A percentile compares a stretch with the other conserved stretches of the same genome.
Evolutionary conservation across 2,329 filamentous ascomycete genomes (phyloP).

Genomic region (Hortaea werneckii): DNA sequence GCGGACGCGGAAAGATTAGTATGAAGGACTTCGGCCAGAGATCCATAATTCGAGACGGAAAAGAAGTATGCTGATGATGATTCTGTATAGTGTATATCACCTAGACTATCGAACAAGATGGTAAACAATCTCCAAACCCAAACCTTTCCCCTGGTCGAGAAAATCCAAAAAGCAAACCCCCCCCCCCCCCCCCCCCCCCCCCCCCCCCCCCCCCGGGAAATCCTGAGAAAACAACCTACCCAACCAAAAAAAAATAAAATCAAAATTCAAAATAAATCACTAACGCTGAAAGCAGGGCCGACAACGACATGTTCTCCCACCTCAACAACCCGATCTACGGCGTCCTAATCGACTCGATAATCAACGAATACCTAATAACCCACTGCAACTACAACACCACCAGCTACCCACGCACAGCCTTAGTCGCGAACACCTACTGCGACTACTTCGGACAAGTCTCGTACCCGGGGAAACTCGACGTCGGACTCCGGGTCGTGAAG

Average conservation of each 20-base stretch:
- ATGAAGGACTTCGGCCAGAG: too few relatives aligned
- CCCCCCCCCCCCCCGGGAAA: too few relatives aligned
- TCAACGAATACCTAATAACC: constrained; percentile 79
- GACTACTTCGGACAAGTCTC: constrained; percentile 69
- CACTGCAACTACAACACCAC: constrained; percentile 65
- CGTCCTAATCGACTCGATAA: constrained; percentile 61
- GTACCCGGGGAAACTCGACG: constrained; percentile 72
- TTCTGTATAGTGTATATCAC: neutral
- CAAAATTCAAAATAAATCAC: too few relatives aligned
- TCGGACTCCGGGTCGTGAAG: constrained; percentile 72
- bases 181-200: too few relatives aligned
- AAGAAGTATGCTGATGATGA: too few relatives aligned
- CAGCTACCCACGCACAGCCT: constrained; percentile 61
- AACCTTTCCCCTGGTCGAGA: too few relatives aligned
- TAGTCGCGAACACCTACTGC: constrained; percentile 77
- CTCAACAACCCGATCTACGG: constrained; percentile 40
- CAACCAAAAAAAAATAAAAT: too few relatives aligned
- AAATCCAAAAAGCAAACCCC: too few relatives aligned
- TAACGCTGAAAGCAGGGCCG: constrained; percentile 48
- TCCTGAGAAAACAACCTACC: neutral
- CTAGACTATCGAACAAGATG: constrained; percentile 75
- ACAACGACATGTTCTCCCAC: constrained; percentile 93
- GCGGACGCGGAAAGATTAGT: constrained; percentile 56
- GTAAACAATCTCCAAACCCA: too few relatives aligned
- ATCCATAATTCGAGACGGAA: too few relatives aligned